These are phyloP conservation scores for Mucor velutinosus DNA, from an alignment of 371 early-diverging fungal species.

Conservation along the genomic window DNA sequence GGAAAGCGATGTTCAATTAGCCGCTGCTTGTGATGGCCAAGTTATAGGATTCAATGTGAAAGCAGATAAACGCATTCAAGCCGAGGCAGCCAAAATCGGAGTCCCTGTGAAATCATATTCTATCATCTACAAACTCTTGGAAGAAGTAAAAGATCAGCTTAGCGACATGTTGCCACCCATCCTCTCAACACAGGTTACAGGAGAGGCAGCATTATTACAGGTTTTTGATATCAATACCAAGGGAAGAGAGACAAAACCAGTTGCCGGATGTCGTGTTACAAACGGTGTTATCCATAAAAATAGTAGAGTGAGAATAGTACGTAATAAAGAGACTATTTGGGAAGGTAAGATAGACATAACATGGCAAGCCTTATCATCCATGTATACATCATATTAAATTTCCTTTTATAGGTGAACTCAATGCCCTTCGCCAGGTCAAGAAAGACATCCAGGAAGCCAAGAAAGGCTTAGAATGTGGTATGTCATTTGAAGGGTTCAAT, in stretches of 20 bases:
- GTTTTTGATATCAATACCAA: constrained; percentile 80
- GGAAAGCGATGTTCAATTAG: constrained; percentile 79
- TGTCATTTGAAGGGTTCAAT: constrained; percentile 81
- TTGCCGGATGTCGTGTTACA: constrained; percentile 89
- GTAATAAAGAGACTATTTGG: constrained; percentile 68
- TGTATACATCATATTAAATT: background rate
- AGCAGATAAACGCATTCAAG: constrained; percentile 71
- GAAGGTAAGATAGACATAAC: constrained; percentile 50
- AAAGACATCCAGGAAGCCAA: constrained; percentile 86
- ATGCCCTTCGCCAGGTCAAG: constrained; percentile 79
- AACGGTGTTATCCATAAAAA: constrained; percentile 73
- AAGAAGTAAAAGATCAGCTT: constrained; percentile 80
- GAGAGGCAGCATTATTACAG: constrained; percentile 87
- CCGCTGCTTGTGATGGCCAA: constrained; percentile 66
- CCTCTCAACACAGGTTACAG: constrained; percentile 72
- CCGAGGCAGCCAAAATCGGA: constrained; percentile 61
- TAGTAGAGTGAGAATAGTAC: constrained; percentile 67
- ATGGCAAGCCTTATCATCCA: background rate
- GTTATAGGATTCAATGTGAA: constrained; percentile 90
- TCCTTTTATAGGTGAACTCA: constrained; percentile 49
- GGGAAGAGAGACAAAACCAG: constrained; percentile 59
- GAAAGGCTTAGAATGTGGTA: constrained; percentile 93
- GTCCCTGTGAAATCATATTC: constrained; percentile 72
- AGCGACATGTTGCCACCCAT: constrained; percentile 82
- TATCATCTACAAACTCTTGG: constrained; percentile 90